Evolutionary conservation across 2,329 filamentous ascomycete genomes (phyloP), one percentile per base, ranked within the genome.

Genomic region (Calonectria henricotiae): DNA sequence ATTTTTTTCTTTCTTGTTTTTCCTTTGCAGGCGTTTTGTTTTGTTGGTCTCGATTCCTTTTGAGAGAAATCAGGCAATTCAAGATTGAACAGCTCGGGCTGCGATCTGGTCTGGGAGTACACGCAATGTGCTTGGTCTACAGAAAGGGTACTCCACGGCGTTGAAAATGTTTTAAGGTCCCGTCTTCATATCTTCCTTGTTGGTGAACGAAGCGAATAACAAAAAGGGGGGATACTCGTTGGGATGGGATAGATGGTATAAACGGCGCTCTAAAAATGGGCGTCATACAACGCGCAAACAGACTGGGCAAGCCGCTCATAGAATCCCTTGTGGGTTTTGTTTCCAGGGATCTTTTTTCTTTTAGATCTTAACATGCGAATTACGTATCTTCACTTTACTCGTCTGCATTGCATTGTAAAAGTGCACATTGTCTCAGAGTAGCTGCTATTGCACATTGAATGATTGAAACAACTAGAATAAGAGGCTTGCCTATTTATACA

Each of bases 231-330:
- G 74, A 70, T 62, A 65, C 55, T 61, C 20, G 30, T 17, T 54
- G 37, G 44, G 44, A 65, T 65, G 54, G 65, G 68, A 65, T 64
- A 64, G 68, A 69, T 54, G 74, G 63, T 75, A 62, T 51, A 69
- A 62, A 54, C 44, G 60, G 62, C 62, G 62, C 55, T 62, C 17
- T n/a, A 32, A 71, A 71, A 68, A 68, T 12, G 37, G 25, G 67
- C 62, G 67, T 68, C 66, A 64, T 47, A 64, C 73, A 71, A 77
- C 70, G 74, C 71, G 77, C 64, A 74, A 72, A 68, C 74, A 73
- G 58, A 76, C 65, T 66, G 49, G 68, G 76, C 67, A 71, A 69
- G 51, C 58, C 69, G 65, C 69, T 72, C 72, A 69, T 46, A 67
- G 61, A 67, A 62, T 66, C 55, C 72, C 71, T 65, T 66, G 63